These are phyloP conservation scores for Metarhizium guizhouense DNA, from an alignment of 2,329 filamentous ascomycete species.

Conservation along the genomic window DNA sequence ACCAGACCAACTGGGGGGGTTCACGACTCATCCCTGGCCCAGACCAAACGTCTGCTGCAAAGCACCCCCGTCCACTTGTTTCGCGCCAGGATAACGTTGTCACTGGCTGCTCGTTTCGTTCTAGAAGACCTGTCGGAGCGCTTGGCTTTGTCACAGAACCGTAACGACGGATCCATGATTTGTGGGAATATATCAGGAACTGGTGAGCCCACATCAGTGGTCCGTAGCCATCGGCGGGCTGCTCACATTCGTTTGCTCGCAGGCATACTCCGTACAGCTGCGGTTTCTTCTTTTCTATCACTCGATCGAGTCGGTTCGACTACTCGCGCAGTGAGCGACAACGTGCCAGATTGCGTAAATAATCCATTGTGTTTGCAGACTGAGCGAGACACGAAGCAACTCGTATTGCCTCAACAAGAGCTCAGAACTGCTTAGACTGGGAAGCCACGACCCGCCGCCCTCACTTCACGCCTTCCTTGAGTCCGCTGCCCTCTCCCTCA, in stretches of 20 bases:
- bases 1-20: neutral
- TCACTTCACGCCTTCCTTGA: neutral
- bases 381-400: neutral
- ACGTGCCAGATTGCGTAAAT: neutral
- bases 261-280: neutral
- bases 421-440: conserved; percentile 1
- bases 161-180: conserved; percentile 5
- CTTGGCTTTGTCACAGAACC: conserved; percentile 3
- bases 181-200: conserved; percentile 5
- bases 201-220: neutral
- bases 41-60: neutral
- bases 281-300: neutral
- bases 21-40: neutral
- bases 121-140: conserved; percentile 5
- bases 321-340: neutral
- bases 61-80: conserved; percentile 2
- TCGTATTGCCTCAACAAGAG: neutral
- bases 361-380: neutral
- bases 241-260: neutral
- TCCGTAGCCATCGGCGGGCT: neutral
- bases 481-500: neutral
- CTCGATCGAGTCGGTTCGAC: neutral
- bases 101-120: conserved; percentile 2
- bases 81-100: conserved; percentile 4
- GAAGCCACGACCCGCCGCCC: conserved; percentile 7